A percentile compares a stretch with the other conserved stretches of the same genome.
Conservation (phyloP, 768 basidiomycete genomes). For the Amanita subjunquillea region DNA sequence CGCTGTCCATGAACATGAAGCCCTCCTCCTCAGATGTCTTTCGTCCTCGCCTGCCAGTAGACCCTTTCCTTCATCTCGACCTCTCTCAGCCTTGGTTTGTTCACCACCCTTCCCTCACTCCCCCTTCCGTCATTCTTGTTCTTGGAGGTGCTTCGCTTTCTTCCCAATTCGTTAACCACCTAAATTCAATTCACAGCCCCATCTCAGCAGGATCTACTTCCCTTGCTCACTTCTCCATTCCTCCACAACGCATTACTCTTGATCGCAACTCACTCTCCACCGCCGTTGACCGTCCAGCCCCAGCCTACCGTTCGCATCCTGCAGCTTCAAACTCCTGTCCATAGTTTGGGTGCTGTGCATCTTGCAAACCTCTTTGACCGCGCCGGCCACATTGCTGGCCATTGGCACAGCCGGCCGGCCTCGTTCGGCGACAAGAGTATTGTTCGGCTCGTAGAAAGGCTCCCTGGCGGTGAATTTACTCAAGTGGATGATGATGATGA, state of each 20-base stretch:
- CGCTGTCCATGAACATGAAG: background rate
- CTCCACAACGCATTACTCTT: slow-evolving; percentile 27
- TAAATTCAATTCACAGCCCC: slow-evolving; percentile 18
- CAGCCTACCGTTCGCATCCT: slow-evolving; percentile 21
- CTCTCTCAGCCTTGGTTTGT: background rate
- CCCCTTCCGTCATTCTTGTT: slow-evolving; percentile 23
- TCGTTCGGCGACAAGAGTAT: slow-evolving; percentile 9
- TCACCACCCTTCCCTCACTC: slow-evolving; percentile 12
- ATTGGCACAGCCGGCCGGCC: slow-evolving; percentile 13
- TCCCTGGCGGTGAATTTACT: slow-evolving; percentile 23
- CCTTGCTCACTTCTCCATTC: slow-evolving; percentile 22
- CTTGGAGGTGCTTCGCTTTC: slow-evolving; percentile 20
- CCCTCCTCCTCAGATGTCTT: slow-evolving; percentile 16
- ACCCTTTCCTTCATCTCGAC: slow-evolving; percentile 17
- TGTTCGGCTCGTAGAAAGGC: slow-evolving; percentile 23
- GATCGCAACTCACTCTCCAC: slow-evolving; percentile 29
- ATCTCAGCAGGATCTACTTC: slow-evolving; percentile 19
- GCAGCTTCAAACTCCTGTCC: slow-evolving; percentile 21
- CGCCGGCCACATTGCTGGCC: slow-evolving; percentile 24
- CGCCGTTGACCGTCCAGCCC: slow-evolving; percentile 14
- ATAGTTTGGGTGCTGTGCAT: slow-evolving; percentile 25
- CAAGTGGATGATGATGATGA: slow-evolving; percentile 14
- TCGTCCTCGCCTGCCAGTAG: slow-evolving; percentile 25
- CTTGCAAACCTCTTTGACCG: slow-evolving; percentile 31
- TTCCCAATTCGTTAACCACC: background rate